Percentiles rank a stretch among this genome's conserved stretches.
Evolutionary conservation across 2,329 filamentous ascomycete genomes (phyloP).

Genomic region (Ophiosphaerella korrae): DNA sequence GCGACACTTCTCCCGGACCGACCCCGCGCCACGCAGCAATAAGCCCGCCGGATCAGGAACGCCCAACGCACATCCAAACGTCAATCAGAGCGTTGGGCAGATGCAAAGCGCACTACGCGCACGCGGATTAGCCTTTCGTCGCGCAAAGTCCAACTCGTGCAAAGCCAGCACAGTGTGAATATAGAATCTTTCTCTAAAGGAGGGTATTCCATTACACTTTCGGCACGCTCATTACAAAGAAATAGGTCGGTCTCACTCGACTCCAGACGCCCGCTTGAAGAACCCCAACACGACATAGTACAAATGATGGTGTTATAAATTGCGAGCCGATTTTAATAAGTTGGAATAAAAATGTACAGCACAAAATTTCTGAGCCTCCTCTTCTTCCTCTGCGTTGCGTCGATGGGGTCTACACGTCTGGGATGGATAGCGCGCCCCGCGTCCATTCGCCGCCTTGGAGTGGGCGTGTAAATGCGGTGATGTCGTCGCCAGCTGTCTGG

Average conservation of each 20-base stretch:
- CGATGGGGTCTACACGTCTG: constrained; percentile 17
- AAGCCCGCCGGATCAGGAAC: too few relatives aligned
- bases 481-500: constrained; percentile 36
- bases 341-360: background rate
- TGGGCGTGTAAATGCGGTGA: constrained; percentile 34
- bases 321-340: background rate
- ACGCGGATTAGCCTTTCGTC: too few relatives aligned
- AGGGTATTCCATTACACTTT: constrained; percentile 2
- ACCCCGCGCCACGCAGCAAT: too few relatives aligned
- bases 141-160: too few relatives aligned
- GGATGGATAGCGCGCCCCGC: constrained; percentile 29
- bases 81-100: too few relatives aligned
- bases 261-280: background rate
- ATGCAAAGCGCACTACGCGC: too few relatives aligned
- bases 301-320: background rate
- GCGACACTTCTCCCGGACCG: too few relatives aligned
- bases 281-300: background rate
- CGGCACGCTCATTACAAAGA: background rate
- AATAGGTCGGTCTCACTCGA: background rate
- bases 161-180: too few relatives aligned
- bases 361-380: too few relatives aligned
- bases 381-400: background rate
- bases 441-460: constrained; percentile 37
- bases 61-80: too few relatives aligned
- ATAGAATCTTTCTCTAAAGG: background rate